Evolutionary conservation across 352 stramenopile species (phyloP).

Genomic region (Phytophthora pinifolia): DNA sequence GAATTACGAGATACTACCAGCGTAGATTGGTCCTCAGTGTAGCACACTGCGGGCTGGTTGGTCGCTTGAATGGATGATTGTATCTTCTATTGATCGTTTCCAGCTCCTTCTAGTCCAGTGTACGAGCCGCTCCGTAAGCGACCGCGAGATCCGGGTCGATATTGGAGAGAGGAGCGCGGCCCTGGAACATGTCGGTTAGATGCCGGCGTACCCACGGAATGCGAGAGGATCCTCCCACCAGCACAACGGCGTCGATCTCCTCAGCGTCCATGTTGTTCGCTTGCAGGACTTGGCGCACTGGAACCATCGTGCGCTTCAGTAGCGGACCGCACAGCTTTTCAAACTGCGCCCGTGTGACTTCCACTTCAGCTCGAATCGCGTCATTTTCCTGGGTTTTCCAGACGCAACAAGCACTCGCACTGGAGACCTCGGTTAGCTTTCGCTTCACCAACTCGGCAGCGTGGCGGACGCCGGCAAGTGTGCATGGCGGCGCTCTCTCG

Average conservation of each 20-base stretch:
- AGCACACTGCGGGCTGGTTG: background rate
- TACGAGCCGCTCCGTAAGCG: slow-evolving; percentile 57
- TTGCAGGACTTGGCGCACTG: slow-evolving; percentile 51
- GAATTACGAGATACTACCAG: too few relatives aligned
- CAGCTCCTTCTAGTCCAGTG: slow-evolving; percentile 38
- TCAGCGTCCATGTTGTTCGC: slow-evolving; percentile 57
- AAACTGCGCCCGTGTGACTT: slow-evolving; percentile 47
- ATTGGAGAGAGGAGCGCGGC: slow-evolving; percentile 41
- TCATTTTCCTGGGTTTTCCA: slow-evolving; percentile 15
- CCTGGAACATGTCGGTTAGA: slow-evolving; percentile 51
- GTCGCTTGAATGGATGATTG: slow-evolving; percentile 6
- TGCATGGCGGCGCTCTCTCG: slow-evolving; percentile 47
- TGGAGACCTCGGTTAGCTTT: slow-evolving; percentile 32
- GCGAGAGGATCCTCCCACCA: slow-evolving; percentile 57
- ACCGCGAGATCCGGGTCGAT: slow-evolving; percentile 76
- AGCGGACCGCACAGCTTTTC: slow-evolving; percentile 46
- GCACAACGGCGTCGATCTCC: slow-evolving; percentile 58
- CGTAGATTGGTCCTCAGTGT: too few relatives aligned
- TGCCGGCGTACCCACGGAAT: slow-evolving; percentile 56
- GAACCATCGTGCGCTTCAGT: slow-evolving; percentile 57
- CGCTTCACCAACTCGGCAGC: slow-evolving; percentile 61
- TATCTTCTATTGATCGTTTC: slow-evolving; percentile 17
- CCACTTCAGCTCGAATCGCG: slow-evolving; percentile 14
- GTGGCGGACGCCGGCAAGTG: slow-evolving; percentile 48
- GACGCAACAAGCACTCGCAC: slow-evolving; percentile 38